phyloP scores from a whole-genome alignment of 2,329 filamentous ascomycete species.

The Talaromyces sp. region DNA sequence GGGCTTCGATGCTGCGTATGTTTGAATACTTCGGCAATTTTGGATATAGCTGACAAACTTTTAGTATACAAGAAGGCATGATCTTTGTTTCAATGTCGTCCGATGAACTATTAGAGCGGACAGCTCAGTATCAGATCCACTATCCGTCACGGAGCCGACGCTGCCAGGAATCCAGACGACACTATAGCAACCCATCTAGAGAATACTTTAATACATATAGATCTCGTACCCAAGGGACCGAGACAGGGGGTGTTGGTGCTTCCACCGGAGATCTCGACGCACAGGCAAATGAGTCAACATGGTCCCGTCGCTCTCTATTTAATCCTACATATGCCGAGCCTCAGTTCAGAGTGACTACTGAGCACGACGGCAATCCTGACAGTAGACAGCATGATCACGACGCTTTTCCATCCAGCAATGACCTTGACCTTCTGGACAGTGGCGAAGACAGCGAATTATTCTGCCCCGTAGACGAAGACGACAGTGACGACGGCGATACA shows the following conservation, averaged over 20 bases:
- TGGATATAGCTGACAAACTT: not conserved
- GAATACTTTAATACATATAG: constrained; percentile 40
- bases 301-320: not conserved
- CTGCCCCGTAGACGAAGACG: constrained; percentile 32
- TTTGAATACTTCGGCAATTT: constrained; percentile 23
- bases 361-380: constrained; percentile 35
- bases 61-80: constrained; percentile 85
- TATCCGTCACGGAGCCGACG: constrained; percentile 46
- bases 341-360: constrained; percentile 35
- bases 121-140: constrained; percentile 71
- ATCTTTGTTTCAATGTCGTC: constrained; percentile 85
- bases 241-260: constrained; percentile 22
- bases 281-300: constrained; percentile 18
- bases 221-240: constrained; percentile 34
- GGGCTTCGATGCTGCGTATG: constrained; percentile 84
- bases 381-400: constrained; percentile 36
- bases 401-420: constrained; percentile 22
- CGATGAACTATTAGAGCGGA: constrained; percentile 69
- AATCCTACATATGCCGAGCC: constrained; percentile 24
- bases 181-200: constrained; percentile 34
- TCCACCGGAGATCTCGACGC: constrained; percentile 26
- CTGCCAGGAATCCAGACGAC: constrained; percentile 27
- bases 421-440: constrained; percentile 26
- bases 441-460: constrained; percentile 32
- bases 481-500: constrained; percentile 28